Evolutionary conservation across 768 basidiomycete species (phyloP).

Genomic region (Tricholoma furcatifolium): DNA sequence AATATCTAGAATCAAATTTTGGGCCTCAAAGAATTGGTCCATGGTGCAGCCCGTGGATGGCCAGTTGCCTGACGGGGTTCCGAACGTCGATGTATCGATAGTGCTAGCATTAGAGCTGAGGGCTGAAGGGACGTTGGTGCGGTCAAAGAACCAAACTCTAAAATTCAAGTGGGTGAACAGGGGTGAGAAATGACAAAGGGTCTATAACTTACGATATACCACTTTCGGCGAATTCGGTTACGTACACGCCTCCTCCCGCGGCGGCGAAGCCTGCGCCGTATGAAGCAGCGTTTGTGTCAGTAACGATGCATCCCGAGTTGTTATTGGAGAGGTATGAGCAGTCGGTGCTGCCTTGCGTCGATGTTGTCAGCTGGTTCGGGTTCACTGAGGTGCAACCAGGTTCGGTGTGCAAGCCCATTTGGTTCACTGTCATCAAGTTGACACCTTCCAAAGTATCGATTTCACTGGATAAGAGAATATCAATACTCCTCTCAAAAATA

Average conservation of each 20-base stretch:
- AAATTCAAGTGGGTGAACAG: not conserved
- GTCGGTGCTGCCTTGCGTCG: constrained; percentile 53
- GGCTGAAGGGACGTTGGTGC: constrained; percentile 44
- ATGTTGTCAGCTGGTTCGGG: constrained; percentile 48
- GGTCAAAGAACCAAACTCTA: constrained; percentile 66
- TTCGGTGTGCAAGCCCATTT: constrained; percentile 71
- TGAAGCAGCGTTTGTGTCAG: constrained; percentile 50
- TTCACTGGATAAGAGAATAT: constrained; percentile 35
- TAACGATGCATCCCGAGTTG: constrained; percentile 67
- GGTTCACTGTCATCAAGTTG: constrained; percentile 62
- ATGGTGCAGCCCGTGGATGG: constrained; percentile 54
- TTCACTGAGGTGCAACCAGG: constrained; percentile 53
- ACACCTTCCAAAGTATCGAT: constrained; percentile 85
- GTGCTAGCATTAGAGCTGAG: constrained; percentile 49
- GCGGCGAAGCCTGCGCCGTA: constrained; percentile 69
- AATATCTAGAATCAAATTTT: constrained; percentile 72
- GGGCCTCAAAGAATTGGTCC: constrained; percentile 53
- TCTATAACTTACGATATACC: constrained; percentile 57
- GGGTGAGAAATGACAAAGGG: not conserved
- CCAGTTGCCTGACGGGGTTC: constrained; percentile 72
- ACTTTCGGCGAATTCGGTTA: constrained; percentile 65
- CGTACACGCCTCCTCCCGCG: constrained; percentile 70
- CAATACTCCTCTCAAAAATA: not conserved
- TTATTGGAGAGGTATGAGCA: constrained; percentile 52
- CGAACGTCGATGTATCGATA: constrained; percentile 55